Evolutionary conservation across 2,329 filamentous ascomycete species (phyloP).

Genomic region (Penicillium olsonii): DNA sequence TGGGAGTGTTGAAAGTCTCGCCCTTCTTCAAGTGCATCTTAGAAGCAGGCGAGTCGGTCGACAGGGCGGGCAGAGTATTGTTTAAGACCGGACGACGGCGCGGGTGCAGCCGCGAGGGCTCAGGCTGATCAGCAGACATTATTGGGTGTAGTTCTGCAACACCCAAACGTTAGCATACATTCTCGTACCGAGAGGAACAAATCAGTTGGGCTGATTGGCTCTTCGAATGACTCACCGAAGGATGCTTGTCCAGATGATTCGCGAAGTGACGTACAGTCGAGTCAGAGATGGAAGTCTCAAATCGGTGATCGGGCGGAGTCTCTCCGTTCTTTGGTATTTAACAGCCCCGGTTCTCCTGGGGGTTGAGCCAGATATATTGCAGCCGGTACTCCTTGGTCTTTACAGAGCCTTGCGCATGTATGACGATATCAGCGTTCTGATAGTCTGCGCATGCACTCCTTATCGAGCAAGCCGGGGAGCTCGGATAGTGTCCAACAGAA

Average conservation of each 20-base stretch:
- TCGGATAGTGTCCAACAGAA: neutral
- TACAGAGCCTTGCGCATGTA: neutral
- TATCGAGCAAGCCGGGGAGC: neutral
- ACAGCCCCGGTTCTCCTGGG: slow-evolving; percentile 1
- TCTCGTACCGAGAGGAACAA: slow-evolving; percentile 9
- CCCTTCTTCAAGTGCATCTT: slow-evolving; percentile 67
- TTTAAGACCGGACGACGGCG: slow-evolving; percentile 38
- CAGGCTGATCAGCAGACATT: slow-evolving; percentile 33
- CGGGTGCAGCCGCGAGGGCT: slow-evolving; percentile 31
- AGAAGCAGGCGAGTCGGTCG: slow-evolving; percentile 26
- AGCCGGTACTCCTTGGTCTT: neutral
- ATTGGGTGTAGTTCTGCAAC: slow-evolving; percentile 17
- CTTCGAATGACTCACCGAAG: slow-evolving; percentile 21
- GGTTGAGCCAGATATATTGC: neutral
- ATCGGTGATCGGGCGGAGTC: slow-evolving; percentile 1
- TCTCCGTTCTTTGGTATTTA: slow-evolving; percentile 10
- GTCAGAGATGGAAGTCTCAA: slow-evolving; percentile 17
- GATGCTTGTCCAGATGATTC: slow-evolving; percentile 17
- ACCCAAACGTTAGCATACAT: slow-evolving; percentile 13
- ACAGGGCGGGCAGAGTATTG: slow-evolving; percentile 28
- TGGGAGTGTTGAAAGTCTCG: slow-evolving; percentile 61
- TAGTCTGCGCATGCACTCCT: slow-evolving; percentile 6
- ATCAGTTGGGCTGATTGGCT: slow-evolving; percentile 15
- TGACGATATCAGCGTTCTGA: slow-evolving; percentile 2
- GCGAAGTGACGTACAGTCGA: slow-evolving; percentile 20